Percentiles rank a stretch among this genome's conserved stretches.
phyloP scores from a whole-genome alignment of 2,329 filamentous ascomycete genomes.

The Diaporthe aspalathi region DNA sequence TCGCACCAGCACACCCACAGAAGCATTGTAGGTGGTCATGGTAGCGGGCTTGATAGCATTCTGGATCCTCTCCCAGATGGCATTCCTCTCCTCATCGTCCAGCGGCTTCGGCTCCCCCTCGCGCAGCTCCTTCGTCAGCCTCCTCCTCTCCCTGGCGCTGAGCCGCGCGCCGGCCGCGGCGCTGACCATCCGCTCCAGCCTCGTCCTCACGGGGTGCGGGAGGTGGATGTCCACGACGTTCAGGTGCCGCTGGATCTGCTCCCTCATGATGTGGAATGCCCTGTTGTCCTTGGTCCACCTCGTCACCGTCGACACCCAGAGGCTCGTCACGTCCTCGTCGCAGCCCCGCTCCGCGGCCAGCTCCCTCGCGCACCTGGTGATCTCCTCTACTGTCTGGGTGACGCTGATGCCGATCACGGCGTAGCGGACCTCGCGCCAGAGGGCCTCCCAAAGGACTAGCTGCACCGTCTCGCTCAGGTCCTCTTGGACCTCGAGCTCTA shows the following conservation, averaged over 20 bases:
- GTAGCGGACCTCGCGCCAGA: constrained; percentile 46
- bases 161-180: constrained; percentile 9
- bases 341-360: constrained; percentile 20
- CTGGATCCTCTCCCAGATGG: constrained; percentile 43
- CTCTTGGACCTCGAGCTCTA: constrained; percentile 42
- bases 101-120: constrained; percentile 27
- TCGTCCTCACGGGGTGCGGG: constrained; percentile 38
- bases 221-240: constrained; percentile 43
- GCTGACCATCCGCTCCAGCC: constrained; percentile 36
- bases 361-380: constrained; percentile 38
- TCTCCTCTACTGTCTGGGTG: constrained; percentile 37
- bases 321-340: neutral
- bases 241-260: constrained; percentile 45
- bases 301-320: constrained; percentile 40
- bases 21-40: constrained; percentile 41
- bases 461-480: constrained; percentile 43
- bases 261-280: constrained; percentile 42
- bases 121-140: constrained; percentile 26
- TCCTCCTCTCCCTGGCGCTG: constrained; percentile 19
- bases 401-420: constrained; percentile 44
- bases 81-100: constrained; percentile 38
- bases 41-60: constrained; percentile 41
- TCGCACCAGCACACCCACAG: constrained; percentile 37
- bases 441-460: constrained; percentile 45
- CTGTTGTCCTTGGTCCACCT: constrained; percentile 42